Evolutionary conservation across 1,284 basidiomycete genomes (phyloP), one percentile per base, ranked within the genome.

Genomic region (Cutaneotrichosporon sp.): DNA sequence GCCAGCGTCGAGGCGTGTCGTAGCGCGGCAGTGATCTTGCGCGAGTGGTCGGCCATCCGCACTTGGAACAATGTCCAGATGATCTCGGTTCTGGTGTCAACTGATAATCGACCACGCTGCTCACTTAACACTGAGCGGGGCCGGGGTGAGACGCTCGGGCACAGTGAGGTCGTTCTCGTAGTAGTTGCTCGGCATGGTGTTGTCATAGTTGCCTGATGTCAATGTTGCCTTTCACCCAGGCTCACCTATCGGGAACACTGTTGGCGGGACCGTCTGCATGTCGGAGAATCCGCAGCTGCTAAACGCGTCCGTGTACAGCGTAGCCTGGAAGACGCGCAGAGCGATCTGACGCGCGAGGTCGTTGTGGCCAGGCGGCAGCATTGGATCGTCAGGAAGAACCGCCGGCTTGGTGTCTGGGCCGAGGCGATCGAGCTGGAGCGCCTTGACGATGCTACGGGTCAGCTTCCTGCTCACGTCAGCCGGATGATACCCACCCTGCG

Each of bases 111-210:
- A 8, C 7, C 7, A 46, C 18, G 18, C 42, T 5, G 42, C 42
- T 18, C 18, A 53, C 51, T 53, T 53, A 16, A 53, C 51, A n/a
- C 51, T 53, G 14, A 53, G 31, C 9, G 51, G 51, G 10, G 51
- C 51, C 9, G 30, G 31, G 7, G 51, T 53, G 9, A 53, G 51
- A 13, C 31, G 30, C 30, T 53, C 51, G 9, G 51, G 51, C 26
- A 53, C 13, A 13, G 51, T 31, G 18, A 53, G 51, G 18, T 53
- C 51, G 31, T 53, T 31, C 30, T 53, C 51, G 51, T 5, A 53
- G 31, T 53, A 53, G 51, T 53, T 53, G 51, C 31, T 53, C 6
- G 51, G 51, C 51, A 53, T 53, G 18, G 51, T 53, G 14, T 53
- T 53, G 51, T 53, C 51, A 18, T 53, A 53, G 30, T 31, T 53